These are phyloP conservation scores for Carex kokanica DNA, from an alignment of 176 grass and related monocot species.

Conservation along the genomic window DNA sequence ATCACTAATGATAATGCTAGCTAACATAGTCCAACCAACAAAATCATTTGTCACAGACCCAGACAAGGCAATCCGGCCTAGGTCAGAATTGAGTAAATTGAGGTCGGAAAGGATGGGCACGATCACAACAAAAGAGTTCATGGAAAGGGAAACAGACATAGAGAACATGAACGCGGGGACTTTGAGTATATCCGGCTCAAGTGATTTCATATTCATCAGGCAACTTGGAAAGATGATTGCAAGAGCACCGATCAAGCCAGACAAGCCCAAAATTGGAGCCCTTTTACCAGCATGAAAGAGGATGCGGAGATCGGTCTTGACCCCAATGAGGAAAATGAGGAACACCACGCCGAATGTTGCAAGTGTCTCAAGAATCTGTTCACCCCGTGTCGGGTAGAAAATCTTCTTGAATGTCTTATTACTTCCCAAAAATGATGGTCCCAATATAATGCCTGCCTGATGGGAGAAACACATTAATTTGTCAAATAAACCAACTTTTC, in stretches of 20 bases:
- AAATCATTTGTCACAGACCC: constrained; percentile 69
- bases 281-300: constrained; percentile 60
- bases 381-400: constrained; percentile 62
- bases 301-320: constrained; percentile 63
- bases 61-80: constrained; percentile 76
- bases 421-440: constrained; percentile 61
- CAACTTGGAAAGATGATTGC: constrained; percentile 18
- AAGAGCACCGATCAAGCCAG: constrained; percentile 48
- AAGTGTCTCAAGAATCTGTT: constrained; percentile 65
- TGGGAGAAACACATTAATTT: background rate
- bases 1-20: constrained; percentile 44
- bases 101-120: constrained; percentile 82
- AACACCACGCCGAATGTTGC: constrained; percentile 70
- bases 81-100: constrained; percentile 80
- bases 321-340: constrained; percentile 80
- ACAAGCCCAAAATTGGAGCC: constrained; percentile 48
- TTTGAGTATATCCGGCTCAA: constrained; percentile 25
- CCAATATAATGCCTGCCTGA: constrained; percentile 79
- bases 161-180: constrained; percentile 40
- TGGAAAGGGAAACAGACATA: constrained; percentile 47
- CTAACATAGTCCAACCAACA: constrained; percentile 68
- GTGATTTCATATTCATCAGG: background rate
- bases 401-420: constrained; percentile 42
- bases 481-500: background rate
- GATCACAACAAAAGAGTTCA: constrained; percentile 66